phyloP scores from a whole-genome alignment of 1,284 basidiomycete species.

The Phellinidium pouzarii region DNA sequence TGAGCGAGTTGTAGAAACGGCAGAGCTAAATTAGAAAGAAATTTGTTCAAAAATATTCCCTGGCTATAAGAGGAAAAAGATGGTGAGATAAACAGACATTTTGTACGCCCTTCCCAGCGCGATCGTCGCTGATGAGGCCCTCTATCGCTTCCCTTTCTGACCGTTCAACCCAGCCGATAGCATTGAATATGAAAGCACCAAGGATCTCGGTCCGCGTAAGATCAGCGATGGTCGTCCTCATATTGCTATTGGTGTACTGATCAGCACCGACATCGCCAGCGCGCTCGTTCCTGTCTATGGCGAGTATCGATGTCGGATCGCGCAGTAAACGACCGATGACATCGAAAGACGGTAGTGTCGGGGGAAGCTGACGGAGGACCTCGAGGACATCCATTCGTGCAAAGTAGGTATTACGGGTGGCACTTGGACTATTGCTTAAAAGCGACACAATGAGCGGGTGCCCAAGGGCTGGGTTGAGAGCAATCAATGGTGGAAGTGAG shows the following conservation, averaged over 20 bases:
- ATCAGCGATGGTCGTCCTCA: slow-evolving; percentile 51
- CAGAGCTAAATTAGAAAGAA: slow-evolving; percentile 43
- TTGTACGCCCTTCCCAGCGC: slow-evolving; percentile 60
- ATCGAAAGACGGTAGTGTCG: slow-evolving; percentile 66
- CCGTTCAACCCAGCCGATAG: slow-evolving; percentile 59
- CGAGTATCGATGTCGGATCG: slow-evolving; percentile 42
- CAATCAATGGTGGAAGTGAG: slow-evolving; percentile 57
- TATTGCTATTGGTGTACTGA: slow-evolving; percentile 21
- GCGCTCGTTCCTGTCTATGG: background rate
- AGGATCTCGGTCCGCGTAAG: slow-evolving; percentile 56
- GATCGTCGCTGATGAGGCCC: slow-evolving; percentile 60
- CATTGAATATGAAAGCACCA: slow-evolving; percentile 59
- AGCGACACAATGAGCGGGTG: slow-evolving; percentile 55
- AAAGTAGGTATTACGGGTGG: slow-evolving; percentile 34
- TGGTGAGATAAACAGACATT: slow-evolving; percentile 41
- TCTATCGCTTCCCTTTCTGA: slow-evolving; percentile 59
- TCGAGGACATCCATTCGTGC: slow-evolving; percentile 44
- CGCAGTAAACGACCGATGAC: slow-evolving; percentile 58
- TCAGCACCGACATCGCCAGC: slow-evolving; percentile 30
- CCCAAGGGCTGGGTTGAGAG: slow-evolving; percentile 61
- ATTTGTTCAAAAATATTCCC: background rate
- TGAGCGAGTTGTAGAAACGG: slow-evolving; percentile 66
- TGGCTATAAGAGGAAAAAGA: background rate
- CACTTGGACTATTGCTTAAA: slow-evolving; percentile 29
- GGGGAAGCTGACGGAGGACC: slow-evolving; percentile 51